Conservation (phyloP, 345 rosid genomes). For the Heritiera littoralis region DNA sequence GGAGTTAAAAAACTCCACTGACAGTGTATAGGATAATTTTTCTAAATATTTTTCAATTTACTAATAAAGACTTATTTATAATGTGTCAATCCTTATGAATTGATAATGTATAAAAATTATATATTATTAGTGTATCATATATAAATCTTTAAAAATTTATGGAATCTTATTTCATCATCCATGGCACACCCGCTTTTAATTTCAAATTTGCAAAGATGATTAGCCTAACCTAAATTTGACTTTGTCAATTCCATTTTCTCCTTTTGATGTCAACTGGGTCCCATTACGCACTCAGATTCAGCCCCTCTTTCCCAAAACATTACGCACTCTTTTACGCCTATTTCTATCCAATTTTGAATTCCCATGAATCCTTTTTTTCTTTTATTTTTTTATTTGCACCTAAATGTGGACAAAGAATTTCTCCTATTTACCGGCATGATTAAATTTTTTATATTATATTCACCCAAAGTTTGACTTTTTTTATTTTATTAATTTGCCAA, state of each 20-base stretch:
- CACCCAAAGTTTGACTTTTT: no score
- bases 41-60: no score
- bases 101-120: no score
- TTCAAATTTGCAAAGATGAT: slow-evolving; percentile 23
- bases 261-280: slow-evolving; percentile 34
- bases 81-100: no score
- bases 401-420: neutral
- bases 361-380: neutral
- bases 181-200: slow-evolving; percentile 12
- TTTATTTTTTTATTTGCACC: neutral
- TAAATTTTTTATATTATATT: no score
- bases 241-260: slow-evolving; percentile 23
- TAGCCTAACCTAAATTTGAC: slow-evolving; percentile 33
- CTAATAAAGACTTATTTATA: no score
- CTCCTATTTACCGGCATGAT: neutral
- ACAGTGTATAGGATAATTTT: no score
- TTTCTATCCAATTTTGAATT: neutral
- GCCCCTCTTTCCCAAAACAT: slow-evolving; percentile 36
- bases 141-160: no score
- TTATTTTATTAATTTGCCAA: no score
- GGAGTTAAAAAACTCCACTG: no score
- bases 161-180: slow-evolving; percentile 19
- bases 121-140: no score
- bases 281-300: slow-evolving; percentile 37
- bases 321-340: slow-evolving; percentile 28